Evolutionary conservation across 371 early-diverging fungal genomes (phyloP), one percentile per base, ranked within the genome.

Genomic region (Saksenaea oblongispora): DNA sequence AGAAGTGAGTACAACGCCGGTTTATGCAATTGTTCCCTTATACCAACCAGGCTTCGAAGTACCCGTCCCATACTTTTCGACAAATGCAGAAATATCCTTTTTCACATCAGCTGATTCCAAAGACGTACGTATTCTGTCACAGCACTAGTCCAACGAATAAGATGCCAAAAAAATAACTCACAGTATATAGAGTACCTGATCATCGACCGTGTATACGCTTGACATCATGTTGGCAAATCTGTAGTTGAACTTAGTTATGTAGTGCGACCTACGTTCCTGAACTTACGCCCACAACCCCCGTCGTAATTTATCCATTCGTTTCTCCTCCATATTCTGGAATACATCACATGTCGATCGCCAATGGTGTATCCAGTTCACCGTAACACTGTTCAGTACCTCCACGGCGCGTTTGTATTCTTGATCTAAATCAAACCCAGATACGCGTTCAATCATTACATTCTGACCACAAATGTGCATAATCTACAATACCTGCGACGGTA

Each of bases 181-280:
- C 14, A 8, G 24, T 41, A 26, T 22, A 28, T 24, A 18, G 54
- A 24, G 54, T 74, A 76, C 80, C 67, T 76, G 74, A 39, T 81
- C 82, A 67, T 81, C 79, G 31, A 76, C 69, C 37, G 70, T 69
- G 53, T 70, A 78, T 27, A 73, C 75, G 55, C 69, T 78, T 7
- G 82, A 78, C 70, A 78, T 71, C 66, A 81, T 73, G 61, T 71
- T 81, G 7, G 82, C 65, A 67, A 74, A 81, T 34, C 79, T 79
- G 64, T 37, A 39, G 39, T 5, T 39, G 5, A n/a, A 39, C 13
- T 44, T 24, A 42, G n/a, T 47, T 18, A 59, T 59, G 53, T 37
- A 8, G 4, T n/a, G 47, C 11, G 2, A 39, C 11, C 24, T 4
- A 47, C 15, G 51, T 47, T 47, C 51, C 51, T 47, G 22, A 47